Evolutionary conservation across 164 flowering plant species (phyloP), one percentile per base, ranked within the genome.

Genomic region (Houttuynia cordata): DNA sequence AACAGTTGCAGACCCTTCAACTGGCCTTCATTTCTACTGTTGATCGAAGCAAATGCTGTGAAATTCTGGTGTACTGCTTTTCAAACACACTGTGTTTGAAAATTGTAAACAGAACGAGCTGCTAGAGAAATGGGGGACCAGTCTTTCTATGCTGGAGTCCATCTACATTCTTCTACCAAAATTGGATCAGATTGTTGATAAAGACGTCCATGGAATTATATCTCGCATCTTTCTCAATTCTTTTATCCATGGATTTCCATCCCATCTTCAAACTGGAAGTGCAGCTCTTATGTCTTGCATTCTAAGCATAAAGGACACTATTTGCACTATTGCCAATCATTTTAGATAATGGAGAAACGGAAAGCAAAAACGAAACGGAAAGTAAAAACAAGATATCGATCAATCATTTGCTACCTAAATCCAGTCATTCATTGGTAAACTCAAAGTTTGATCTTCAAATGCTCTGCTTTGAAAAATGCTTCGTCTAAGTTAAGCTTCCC

Each of bases 211-310:
- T 19, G 95, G 83, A 51, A 62, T 70, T 19, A 30, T 56, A 23
- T 56, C 68, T 6, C 75, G 67, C 62, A 71, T 74, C 22, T 80
- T 78, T 50, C 78, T 80, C 74, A 82, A 80, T 70, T 76, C 74
- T 62, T 62, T 83, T 71, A 65, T 94, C 75, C 97, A 94, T 78
- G 97, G 99, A 57, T 83, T 86, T 60, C 99, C 99, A 14, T 73
- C 74, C 50, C 74, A 77, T 68, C 70, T 65, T 70, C 69, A 61
- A 67, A 58, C 68, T 73, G 59, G 74, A 3, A 87, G 91, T 79
- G 96, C 78, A 21, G 58, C 67, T 70, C 77, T 91, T 57, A 72
- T 88, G 57, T 94, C 99, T 51, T 81, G 85, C 69, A 63, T 83
- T 68, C 80, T 94, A 39, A 73, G 69, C 63, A 74, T 88, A 54